Percentiles rank a stretch among this genome's conserved stretches.
These are phyloP conservation scores for Solanum stenotomum DNA, from an alignment of 257 asterid species.

Conservation along the genomic window DNA sequence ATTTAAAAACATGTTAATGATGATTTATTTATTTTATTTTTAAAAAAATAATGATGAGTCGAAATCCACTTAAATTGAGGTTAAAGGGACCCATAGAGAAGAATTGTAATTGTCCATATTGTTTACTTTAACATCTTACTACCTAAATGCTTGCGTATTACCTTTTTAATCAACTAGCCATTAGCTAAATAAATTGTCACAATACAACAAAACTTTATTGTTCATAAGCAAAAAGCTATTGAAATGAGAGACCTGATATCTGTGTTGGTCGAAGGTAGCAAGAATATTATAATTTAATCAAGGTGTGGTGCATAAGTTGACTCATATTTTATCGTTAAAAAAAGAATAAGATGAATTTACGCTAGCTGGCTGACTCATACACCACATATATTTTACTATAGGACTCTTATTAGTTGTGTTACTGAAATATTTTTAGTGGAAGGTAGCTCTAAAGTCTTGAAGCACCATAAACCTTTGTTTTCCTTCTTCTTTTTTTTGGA, in stretches of 20 bases:
- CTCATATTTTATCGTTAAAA: not conserved
- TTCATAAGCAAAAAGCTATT: not conserved
- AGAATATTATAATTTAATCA: not conserved
- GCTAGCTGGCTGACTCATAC: not conserved
- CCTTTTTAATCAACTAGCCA: constrained; percentile 8
- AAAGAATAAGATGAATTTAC: not conserved
- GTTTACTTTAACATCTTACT: constrained; percentile 14
- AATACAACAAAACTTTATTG: not conserved
- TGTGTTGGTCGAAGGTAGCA: not conserved
- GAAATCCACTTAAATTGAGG: constrained; percentile 40
- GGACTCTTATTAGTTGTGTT: not conserved
- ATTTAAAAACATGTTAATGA: constrained; percentile 16
- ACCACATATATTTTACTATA: not conserved
- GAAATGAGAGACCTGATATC: not conserved
- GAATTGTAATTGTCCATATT: constrained; percentile 23
- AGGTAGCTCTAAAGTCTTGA: not conserved
- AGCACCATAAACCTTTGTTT: not conserved
- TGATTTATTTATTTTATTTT: constrained; percentile 4
- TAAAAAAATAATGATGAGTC: constrained; percentile 39
- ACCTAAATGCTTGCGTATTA: constrained; percentile 24
- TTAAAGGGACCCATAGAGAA: constrained; percentile 38
- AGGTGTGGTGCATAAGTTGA: not conserved
- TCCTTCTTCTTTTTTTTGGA: not conserved
- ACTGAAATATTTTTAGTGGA: not conserved
- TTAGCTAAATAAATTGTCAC: not conserved